Evolutionary conservation across 139 green algal genomes (phyloP), one percentile per base, ranked within the genome.

Genomic region (Chlorella vulgaris): DNA sequence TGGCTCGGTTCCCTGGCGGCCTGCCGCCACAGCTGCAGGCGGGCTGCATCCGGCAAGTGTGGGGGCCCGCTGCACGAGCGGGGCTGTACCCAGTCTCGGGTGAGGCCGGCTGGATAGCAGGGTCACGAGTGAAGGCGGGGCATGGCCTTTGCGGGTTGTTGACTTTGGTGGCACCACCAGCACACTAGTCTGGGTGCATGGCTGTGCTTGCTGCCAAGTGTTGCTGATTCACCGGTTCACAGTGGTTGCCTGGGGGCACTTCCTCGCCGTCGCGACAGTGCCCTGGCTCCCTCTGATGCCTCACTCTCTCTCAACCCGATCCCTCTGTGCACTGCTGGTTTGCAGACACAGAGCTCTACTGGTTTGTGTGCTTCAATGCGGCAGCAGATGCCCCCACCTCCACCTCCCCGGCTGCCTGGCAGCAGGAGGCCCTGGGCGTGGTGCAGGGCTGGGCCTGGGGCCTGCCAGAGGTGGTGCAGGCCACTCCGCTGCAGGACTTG

Each of bases 71-170:
- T 4, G 67, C 88, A 21, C 79, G 92, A 7, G 89, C 91, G 3
- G 93, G 93, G 24, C 85, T 93, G 81, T 97, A 97, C 71, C 90
- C 90, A 3, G 43, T 97, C 31, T 83, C 77, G 60, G 77, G 66
- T 81, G 53, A 1, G 53, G 21, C 29, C 24, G 38, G 68, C 28
- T 55, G 39, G 15, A 15, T 58, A 29, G 39, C 18, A 65, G 55
- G 55, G 55, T n/a, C 28, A 31, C 13, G 47, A 58, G 47, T 15
- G 13, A 58, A 24, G 47, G 10, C 28, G n/a, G n/a, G n/a, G n/a
- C n/a, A 68, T 6, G 26, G 22, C 26, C 3, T 24, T 33, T 68
- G 7, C 10, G 28, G 26, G 26, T 68, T 10, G 3, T 68, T 68
- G 26, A 24, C 26, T 29, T 13, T 68, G 61, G 61, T 39, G 29